A percentile compares a stretch with the other conserved stretches of the same genome.
phyloP scores from a whole-genome alignment of 805 yeast genomes.

The Candida xyloterini region DNA sequence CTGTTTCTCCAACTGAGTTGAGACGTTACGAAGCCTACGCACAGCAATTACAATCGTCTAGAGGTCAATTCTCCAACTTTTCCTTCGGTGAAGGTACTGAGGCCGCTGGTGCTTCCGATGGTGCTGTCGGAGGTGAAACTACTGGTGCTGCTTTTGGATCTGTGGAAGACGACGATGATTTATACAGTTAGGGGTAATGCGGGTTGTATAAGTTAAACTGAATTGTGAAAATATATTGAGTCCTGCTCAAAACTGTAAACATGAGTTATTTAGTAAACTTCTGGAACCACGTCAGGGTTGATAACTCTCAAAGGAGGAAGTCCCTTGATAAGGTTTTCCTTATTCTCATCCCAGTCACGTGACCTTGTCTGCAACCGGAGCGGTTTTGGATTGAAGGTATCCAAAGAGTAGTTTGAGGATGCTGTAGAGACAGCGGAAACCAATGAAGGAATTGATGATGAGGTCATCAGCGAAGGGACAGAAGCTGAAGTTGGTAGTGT shows the following conservation, averaged over 20 bases:
- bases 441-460: slow-evolving; percentile 29
- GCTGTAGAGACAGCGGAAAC: slow-evolving; percentile 22
- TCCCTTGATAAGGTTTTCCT: slow-evolving; percentile 14
- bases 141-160: slow-evolving; percentile 46
- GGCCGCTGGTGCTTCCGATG: slow-evolving; percentile 32
- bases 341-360: slow-evolving; percentile 10
- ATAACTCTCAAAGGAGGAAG: slow-evolving; percentile 8
- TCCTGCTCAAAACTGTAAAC: slow-evolving; percentile 12
- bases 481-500: slow-evolving; percentile 33
- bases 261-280: slow-evolving; percentile 1
- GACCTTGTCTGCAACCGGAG: slow-evolving; percentile 13
- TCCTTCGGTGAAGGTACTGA: slow-evolving; percentile 60
- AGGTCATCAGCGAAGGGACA: slow-evolving; percentile 37
- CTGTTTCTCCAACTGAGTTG: slow-evolving; percentile 94
- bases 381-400: slow-evolving; percentile 21
- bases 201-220: slow-evolving; percentile 7
- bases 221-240: slow-evolving; percentile 10
- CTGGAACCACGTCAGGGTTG: slow-evolving; percentile 9
- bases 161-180: slow-evolving; percentile 47
- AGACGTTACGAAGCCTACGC: slow-evolving; percentile 99
- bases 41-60: slow-evolving; percentile 91
- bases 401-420: slow-evolving; percentile 10
- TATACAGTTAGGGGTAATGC: slow-evolving; percentile 32
- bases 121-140: slow-evolving; percentile 30
- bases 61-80: slow-evolving; percentile 92